These are phyloP conservation scores for Microcyclospora tardicrescens DNA, from an alignment of 2,329 filamentous ascomycete genomes.

Conservation along the genomic window DNA sequence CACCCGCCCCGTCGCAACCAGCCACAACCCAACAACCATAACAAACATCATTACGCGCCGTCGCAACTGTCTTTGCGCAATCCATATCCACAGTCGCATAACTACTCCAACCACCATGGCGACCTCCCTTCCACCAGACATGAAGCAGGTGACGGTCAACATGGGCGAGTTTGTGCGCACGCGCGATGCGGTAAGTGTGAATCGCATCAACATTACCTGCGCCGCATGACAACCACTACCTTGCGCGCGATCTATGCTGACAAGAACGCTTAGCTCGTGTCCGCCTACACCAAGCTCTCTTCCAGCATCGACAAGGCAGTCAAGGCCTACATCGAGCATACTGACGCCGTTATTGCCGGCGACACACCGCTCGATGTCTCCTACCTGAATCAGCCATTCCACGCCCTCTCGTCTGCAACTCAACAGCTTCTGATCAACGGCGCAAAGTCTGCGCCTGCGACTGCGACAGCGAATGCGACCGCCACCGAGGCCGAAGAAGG, in stretches of 20 bases:
- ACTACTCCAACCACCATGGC: not conserved
- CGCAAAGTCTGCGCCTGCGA: slow-evolving; percentile 7
- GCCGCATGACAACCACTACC: slow-evolving; percentile 25
- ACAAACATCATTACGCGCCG: not conserved
- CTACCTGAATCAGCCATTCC: slow-evolving; percentile 18
- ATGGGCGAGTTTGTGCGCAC: slow-evolving; percentile 57
- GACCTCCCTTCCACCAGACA: not conserved
- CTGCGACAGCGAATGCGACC: slow-evolving; percentile 3
- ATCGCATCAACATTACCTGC: slow-evolving; percentile 9
- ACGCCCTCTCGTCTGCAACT: slow-evolving; percentile 12
- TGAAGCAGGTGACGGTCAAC: slow-evolving; percentile 10
- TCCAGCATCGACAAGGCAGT: slow-evolving; percentile 68
- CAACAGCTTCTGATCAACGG: slow-evolving; percentile 10
- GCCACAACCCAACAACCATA: not conserved
- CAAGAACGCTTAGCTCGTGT: slow-evolving; percentile 46
- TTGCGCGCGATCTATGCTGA: slow-evolving; percentile 4
- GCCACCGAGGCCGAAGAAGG: slow-evolving; percentile 7
- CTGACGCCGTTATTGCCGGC: slow-evolving; percentile 61
- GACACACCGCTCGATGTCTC: slow-evolving; percentile 20
- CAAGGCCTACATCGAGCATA: slow-evolving; percentile 76
- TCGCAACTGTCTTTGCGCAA: not conserved
- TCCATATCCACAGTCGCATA: not conserved
- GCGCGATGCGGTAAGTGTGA: slow-evolving; percentile 60
- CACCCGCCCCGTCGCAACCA: not conserved
- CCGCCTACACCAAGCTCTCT: slow-evolving; percentile 66